Evolutionary conservation across 768 basidiomycete species (phyloP).

Genomic region (Kwoniella newhampshirensis): DNA sequence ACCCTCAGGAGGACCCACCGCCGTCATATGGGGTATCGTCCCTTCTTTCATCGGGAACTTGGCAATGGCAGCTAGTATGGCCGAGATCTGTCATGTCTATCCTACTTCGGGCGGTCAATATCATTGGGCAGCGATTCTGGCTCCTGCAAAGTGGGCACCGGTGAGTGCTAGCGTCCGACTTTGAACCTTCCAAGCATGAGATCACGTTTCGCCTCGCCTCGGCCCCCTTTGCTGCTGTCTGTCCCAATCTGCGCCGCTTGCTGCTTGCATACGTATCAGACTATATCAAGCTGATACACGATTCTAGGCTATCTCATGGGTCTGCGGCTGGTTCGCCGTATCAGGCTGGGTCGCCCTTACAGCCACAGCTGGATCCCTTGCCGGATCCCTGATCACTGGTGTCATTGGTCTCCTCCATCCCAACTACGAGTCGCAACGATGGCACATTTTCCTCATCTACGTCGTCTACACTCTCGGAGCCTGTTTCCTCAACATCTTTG

Average conservation of each 20-base stretch:
- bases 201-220: too few species aligned
- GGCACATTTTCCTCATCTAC: conserved; percentile 46
- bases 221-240: too few species aligned
- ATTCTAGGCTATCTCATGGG: conserved; percentile 33
- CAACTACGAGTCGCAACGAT: conserved; percentile 32
- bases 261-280: background rate
- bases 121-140: conserved; percentile 41
- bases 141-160: conserved; percentile 35
- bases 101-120: conserved; percentile 43
- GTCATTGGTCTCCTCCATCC: conserved; percentile 32
- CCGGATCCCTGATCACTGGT: conserved; percentile 37
- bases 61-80: conserved; percentile 41
- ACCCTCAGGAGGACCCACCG: conserved; percentile 42
- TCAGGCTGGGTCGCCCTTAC: conserved; percentile 45
- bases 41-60: conserved; percentile 39
- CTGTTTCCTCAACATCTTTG: conserved; percentile 35
- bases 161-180: conserved; percentile 15
- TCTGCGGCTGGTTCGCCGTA: conserved; percentile 45
- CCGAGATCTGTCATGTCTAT: conserved; percentile 37
- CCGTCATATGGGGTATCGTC: conserved; percentile 44
- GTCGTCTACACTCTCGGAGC: conserved; percentile 40
- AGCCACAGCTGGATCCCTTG: conserved; percentile 43
- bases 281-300: too few species aligned
- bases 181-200: background rate
- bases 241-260: too few species aligned